Conservation (phyloP, 228 moss, liverwort and hornwort species). For the Sphagnum magellanicum region DNA sequence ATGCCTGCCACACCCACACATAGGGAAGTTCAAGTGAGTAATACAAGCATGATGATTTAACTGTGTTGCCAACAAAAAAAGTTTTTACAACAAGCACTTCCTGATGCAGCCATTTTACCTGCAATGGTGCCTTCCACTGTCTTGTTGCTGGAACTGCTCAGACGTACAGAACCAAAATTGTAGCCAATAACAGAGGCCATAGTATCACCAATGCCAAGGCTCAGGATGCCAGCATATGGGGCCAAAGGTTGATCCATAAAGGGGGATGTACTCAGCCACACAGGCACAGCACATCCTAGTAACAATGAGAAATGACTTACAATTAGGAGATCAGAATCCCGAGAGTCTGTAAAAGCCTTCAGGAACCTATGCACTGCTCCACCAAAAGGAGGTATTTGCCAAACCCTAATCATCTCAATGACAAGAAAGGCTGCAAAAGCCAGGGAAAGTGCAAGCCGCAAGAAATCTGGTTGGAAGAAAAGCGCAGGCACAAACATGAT, state of each 20-base stretch:
- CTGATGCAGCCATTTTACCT: background rate
- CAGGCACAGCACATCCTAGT: conserved; percentile 89
- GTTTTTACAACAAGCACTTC: background rate
- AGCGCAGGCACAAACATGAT: conserved; percentile 92
- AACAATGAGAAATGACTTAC: conserved; percentile 95
- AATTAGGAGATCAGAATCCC: conserved; percentile 77
- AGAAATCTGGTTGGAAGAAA: conserved; percentile 58
- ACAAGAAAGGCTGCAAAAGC: conserved; percentile 72
- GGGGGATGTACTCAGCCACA: conserved; percentile 71
- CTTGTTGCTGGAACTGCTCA: conserved; percentile 70
- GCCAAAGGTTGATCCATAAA: conserved; percentile 54
- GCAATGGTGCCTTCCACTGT: conserved; percentile 83
- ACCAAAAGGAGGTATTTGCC: conserved; percentile 70
- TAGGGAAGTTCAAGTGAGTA: background rate
- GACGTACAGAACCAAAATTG: conserved; percentile 64
- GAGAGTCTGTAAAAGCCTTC: conserved; percentile 71
- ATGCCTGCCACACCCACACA: conserved; percentile 30
- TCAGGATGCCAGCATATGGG: conserved; percentile 81
- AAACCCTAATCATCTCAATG: conserved; percentile 70
- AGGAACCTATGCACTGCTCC: conserved; percentile 52
- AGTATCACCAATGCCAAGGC: conserved; percentile 87
- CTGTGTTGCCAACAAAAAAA: background rate
- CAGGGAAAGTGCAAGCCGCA: conserved; percentile 74
- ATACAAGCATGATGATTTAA: background rate
- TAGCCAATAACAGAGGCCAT: conserved; percentile 87